Evolutionary conservation across 2,329 filamentous ascomycete species (phyloP).

Genomic region (Pseudonectria buxi): DNA sequence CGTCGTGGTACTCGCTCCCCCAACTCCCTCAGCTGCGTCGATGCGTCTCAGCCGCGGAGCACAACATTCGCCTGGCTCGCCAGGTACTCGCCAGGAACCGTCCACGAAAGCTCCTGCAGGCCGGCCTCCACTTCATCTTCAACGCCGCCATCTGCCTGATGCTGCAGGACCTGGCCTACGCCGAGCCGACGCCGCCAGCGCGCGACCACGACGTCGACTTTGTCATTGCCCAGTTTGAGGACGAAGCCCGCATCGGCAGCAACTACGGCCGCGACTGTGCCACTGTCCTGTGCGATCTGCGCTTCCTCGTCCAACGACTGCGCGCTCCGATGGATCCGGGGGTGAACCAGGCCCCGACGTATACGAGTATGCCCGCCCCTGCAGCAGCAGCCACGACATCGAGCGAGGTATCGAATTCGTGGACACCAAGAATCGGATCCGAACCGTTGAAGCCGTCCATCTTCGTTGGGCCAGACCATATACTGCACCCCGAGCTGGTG

Average conservation of each 20-base stretch:
- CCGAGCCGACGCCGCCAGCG: conserved; percentile 18
- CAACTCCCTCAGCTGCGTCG: conserved; percentile 27
- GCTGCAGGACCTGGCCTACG: conserved; percentile 36
- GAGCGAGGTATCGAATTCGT: conserved; percentile 17
- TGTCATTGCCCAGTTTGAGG: conserved; percentile 35
- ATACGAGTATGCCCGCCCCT: conserved; percentile 10
- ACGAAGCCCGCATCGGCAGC: conserved; percentile 31
- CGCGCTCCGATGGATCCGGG: conserved; percentile 14
- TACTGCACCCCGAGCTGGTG: conserved; percentile 30
- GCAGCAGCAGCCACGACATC: conserved; percentile 11
- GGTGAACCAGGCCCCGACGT: conserved; percentile 7
- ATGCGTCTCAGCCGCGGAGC: conserved; percentile 38
- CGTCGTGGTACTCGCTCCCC: conserved; percentile 15
- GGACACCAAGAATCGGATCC: conserved; percentile 12
- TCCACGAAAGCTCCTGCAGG: conserved; percentile 35
- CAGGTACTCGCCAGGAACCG: conserved; percentile 31
- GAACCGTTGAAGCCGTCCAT: conserved; percentile 19
- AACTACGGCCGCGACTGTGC: conserved; percentile 33
- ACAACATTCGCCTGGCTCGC: conserved; percentile 38
- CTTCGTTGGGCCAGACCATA: conserved; percentile 24
- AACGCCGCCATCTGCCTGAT: conserved; percentile 43
- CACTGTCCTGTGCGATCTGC: conserved; percentile 32
- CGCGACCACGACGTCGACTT: conserved; percentile 30
- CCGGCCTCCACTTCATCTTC: conserved; percentile 43
- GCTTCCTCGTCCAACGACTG: conserved; percentile 29